phyloP scores from a whole-genome alignment of 2,329 filamentous ascomycete genomes.

The Aspergillus viridinutans region DNA sequence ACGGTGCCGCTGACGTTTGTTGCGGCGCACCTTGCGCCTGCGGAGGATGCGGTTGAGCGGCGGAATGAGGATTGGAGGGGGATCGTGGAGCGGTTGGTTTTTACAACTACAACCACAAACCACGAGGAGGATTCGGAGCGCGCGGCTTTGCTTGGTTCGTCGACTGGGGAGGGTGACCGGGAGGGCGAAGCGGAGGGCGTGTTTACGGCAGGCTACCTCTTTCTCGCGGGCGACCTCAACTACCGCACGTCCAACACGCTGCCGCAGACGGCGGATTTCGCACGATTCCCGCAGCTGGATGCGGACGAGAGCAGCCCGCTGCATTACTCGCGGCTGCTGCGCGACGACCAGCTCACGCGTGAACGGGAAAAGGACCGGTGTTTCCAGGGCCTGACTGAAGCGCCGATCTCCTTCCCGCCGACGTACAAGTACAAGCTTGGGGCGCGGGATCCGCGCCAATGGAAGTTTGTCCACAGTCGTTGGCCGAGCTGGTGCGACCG shows the following conservation, averaged over 20 bases:
- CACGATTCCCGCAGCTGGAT: constrained; percentile 60
- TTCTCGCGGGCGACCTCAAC: constrained; percentile 89
- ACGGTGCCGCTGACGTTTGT: constrained; percentile 70
- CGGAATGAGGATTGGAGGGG: constrained; percentile 86
- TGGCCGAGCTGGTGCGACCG: constrained; percentile 95
- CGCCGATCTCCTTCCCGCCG: constrained; percentile 72
- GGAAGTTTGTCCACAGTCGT: constrained; percentile 74
- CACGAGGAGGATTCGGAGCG: constrained; percentile 20
- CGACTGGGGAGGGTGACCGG: background rate
- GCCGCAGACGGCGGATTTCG: constrained; percentile 56
- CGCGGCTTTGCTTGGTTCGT: constrained; percentile 25
- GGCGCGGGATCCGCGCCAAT: constrained; percentile 46
- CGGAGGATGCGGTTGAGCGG: constrained; percentile 70
- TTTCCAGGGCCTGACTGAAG: constrained; percentile 74
- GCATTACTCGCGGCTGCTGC: constrained; percentile 65
- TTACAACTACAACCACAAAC: constrained; percentile 34
- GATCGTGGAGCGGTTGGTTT: constrained; percentile 76
- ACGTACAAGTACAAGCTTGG: constrained; percentile 79
- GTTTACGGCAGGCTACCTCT: constrained; percentile 74
- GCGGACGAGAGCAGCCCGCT: constrained; percentile 48
- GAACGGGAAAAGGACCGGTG: constrained; percentile 67
- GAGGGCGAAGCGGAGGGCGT: constrained; percentile 41
- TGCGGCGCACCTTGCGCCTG: constrained; percentile 80
- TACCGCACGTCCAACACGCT: constrained; percentile 73
- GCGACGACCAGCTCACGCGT: constrained; percentile 71